phyloP scores from a whole-genome alignment of 2,329 filamentous ascomycete species.

The Pestalotiopsis sp. region DNA sequence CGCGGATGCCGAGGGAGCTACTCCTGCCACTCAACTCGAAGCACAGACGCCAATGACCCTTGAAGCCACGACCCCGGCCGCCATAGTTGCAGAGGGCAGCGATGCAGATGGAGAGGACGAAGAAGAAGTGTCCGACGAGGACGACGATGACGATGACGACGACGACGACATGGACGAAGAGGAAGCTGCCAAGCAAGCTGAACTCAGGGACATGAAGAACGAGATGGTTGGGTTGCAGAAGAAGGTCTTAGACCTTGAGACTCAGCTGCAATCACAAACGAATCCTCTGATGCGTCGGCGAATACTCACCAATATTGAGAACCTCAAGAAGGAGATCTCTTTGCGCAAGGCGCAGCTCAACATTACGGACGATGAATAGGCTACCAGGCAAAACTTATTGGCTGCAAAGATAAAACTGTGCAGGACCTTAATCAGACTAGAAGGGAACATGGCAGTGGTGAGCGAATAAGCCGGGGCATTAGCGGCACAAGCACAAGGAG shows the following conservation, averaged over 20 bases:
- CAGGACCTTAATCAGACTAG: background rate
- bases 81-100: conserved; percentile 42
- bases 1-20: conserved; percentile 27
- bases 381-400: conserved; percentile 10
- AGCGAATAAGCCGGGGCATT: background rate
- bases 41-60: conserved; percentile 48
- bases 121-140: conserved; percentile 48
- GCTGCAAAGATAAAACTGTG: no score
- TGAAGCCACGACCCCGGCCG: conserved; percentile 46
- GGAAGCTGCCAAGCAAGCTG: conserved; percentile 53
- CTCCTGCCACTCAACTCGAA: conserved; percentile 44
- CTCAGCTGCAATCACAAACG: conserved; percentile 43
- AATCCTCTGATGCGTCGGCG: conserved; percentile 54
- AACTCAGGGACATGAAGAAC: conserved; percentile 53
- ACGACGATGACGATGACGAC: conserved; percentile 55
- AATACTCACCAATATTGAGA: conserved; percentile 51
- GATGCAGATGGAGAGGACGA: conserved; percentile 43
- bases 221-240: conserved; percentile 58
- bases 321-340: conserved; percentile 41
- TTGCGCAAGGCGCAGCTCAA: conserved; percentile 35
- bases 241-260: conserved; percentile 54
- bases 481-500: background rate
- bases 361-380: conserved; percentile 32
- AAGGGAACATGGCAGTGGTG: background rate
- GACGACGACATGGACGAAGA: conserved; percentile 59